phyloP scores from a whole-genome alignment of 2,329 filamentous ascomycete genomes.

The Pseudogymnoascus sp. region DNA sequence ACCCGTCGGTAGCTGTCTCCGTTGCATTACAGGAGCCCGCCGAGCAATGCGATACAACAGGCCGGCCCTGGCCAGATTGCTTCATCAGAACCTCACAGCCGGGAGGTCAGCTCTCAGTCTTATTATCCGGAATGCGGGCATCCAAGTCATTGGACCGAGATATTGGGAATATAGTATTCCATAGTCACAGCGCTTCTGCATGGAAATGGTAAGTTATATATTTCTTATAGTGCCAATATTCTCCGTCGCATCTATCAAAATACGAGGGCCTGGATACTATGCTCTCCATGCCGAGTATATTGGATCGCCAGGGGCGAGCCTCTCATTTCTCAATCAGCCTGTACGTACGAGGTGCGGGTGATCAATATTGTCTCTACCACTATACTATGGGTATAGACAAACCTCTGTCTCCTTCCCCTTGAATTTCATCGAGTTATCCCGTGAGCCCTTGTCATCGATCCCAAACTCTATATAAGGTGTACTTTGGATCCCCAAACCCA shows the following conservation, averaged over 20 bases:
- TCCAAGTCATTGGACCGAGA: constrained; percentile 5
- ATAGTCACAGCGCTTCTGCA: neutral
- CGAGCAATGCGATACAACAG: neutral
- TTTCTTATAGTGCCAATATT: constrained; percentile 4
- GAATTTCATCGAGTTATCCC: neutral
- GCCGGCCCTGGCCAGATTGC: neutral
- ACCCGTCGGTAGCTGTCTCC: neutral
- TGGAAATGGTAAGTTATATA: neutral
- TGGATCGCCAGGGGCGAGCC: constrained; percentile 3
- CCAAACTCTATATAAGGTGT: neutral
- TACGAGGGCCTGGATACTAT: neutral
- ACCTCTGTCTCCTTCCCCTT: neutral
- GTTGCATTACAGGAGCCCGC: neutral
- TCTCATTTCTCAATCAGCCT: neutral
- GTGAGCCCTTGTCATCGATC: neutral
- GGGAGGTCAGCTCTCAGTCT: neutral
- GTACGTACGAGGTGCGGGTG: neutral
- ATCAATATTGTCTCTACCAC: neutral
- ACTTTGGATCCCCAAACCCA: neutral
- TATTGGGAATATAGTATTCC: constrained; percentile 9
- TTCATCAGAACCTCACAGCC: neutral
- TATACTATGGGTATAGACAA: constrained; percentile 1
- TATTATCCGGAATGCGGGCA: constrained; percentile 9
- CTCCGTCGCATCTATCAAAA: neutral
- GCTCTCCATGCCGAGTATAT: neutral